Conservation (phyloP, 805 yeast species). For the Metschnikowia aberdeeniae region DNA sequence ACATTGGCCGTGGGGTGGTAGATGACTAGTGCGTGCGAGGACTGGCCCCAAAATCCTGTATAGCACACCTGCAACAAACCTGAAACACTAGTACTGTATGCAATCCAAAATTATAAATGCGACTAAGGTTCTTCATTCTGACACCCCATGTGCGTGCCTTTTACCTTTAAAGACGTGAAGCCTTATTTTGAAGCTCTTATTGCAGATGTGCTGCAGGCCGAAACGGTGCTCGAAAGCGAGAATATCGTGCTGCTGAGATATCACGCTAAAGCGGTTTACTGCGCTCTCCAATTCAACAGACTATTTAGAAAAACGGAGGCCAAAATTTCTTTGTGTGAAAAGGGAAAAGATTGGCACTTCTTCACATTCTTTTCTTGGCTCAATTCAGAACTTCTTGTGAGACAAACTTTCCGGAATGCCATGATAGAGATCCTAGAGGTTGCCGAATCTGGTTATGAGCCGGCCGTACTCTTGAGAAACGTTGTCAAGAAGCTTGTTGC, state of each 20-base stretch:
- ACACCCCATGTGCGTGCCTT: no score
- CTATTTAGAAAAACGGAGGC: neutral
- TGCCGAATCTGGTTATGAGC: neutral
- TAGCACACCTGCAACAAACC: constrained; percentile 15
- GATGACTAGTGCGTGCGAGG: constrained; percentile 30
- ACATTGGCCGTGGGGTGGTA: constrained; percentile 85
- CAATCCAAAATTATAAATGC: neutral
- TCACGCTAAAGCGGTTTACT: constrained; percentile 3
- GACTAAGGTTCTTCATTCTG: no score
- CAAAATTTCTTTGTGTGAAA: neutral
- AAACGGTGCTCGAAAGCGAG: neutral
- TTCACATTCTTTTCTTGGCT: neutral
- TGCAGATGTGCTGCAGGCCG: constrained; percentile 1
- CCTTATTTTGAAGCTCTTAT: neutral
- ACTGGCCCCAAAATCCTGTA: constrained; percentile 6
- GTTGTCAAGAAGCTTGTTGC: neutral
- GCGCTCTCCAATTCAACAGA: neutral
- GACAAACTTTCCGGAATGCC: constrained; percentile 1
- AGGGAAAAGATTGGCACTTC: neutral
- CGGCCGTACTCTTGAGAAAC: neutral
- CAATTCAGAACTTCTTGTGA: neutral
- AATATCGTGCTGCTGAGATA: neutral
- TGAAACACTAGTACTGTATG: constrained; percentile 6
- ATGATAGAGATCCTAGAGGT: neutral
- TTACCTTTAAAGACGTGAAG: neutral